Percentiles rank a stretch among this genome's conserved stretches.
Conservation (phyloP, 805 yeast species). For the Saccharomycopsis sp. region DNA sequence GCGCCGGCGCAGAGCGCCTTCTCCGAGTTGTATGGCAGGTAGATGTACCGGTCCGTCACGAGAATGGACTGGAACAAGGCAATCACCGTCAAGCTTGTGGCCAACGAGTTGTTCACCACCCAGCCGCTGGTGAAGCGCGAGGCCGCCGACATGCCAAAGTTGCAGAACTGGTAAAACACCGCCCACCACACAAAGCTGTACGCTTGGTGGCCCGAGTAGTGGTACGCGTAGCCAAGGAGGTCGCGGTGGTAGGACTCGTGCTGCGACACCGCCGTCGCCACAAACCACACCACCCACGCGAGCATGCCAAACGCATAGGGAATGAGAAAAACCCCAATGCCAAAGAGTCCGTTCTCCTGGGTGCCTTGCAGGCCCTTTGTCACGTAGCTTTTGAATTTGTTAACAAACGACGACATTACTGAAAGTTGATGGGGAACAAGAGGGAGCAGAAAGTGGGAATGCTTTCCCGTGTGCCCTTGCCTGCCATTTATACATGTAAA, state of each 20-base stretch:
- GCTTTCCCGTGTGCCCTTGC: no score
- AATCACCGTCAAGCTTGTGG: not conserved
- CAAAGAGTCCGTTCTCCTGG: no score
- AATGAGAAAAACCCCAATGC: not conserved
- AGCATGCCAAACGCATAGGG: not conserved
- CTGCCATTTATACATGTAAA: no score
- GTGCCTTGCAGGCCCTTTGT: no score
- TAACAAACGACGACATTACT: no score
- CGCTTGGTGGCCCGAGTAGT: not conserved
- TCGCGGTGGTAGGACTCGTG: constrained; percentile 1
- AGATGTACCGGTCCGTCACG: constrained; percentile 5
- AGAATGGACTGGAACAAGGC: constrained; percentile 8
- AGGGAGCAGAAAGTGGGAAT: no score
- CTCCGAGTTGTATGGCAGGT: not conserved
- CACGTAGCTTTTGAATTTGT: no score
- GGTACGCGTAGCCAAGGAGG: not conserved
- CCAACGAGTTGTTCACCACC: not conserved
- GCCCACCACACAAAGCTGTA: constrained; percentile 10
- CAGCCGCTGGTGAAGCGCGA: no score
- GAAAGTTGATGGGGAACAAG: no score
- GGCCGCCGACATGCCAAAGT: not conserved
- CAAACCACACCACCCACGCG: constrained; percentile 6
- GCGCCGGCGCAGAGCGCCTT: constrained; percentile 5
- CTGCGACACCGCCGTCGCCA: constrained; percentile 2
- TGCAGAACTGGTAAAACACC: not conserved